Evolutionary conservation across 1,139 yeast species (phyloP).

Genomic region (Geotrichum macrosporum): DNA sequence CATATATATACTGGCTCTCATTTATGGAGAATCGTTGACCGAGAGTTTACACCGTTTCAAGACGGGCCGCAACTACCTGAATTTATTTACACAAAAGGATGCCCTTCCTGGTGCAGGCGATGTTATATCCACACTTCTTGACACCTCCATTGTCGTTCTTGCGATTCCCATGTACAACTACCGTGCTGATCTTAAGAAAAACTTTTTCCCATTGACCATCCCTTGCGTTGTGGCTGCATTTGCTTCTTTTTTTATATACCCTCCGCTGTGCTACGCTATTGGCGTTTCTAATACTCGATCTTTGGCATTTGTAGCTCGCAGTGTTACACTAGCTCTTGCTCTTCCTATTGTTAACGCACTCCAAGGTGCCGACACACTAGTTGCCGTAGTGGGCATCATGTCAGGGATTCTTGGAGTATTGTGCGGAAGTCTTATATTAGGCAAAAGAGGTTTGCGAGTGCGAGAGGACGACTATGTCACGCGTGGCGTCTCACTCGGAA

Average conservation of each 20-base stretch:
- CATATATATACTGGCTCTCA: slow-evolving; percentile 53
- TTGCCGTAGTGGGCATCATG: slow-evolving; percentile 75
- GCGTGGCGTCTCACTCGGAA: slow-evolving; percentile 69
- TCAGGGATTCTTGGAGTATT: slow-evolving; percentile 76
- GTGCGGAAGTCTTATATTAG: slow-evolving; percentile 53
- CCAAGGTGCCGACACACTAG: slow-evolving; percentile 64
- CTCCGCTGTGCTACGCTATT: slow-evolving; percentile 58
- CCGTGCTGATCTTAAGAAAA: slow-evolving; percentile 56
- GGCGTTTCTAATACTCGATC: slow-evolving; percentile 60
- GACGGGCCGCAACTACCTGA: slow-evolving; percentile 63
- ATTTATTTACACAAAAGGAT: slow-evolving; percentile 47
- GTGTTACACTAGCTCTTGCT: slow-evolving; percentile 78
- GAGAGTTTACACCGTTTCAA: slow-evolving; percentile 48
- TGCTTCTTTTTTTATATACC: slow-evolving; percentile 62
- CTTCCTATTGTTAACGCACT: slow-evolving; percentile 63
- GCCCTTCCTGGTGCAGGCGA: slow-evolving; percentile 81
- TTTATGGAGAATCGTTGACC: slow-evolving; percentile 39
- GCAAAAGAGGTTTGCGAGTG: slow-evolving; percentile 44
- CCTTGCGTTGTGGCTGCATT: slow-evolving; percentile 57
- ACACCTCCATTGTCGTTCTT: slow-evolving; percentile 67
- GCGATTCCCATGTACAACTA: slow-evolving; percentile 77
- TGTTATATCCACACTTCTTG: slow-evolving; percentile 64
- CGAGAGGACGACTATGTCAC: slow-evolving; percentile 65
- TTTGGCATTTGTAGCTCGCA: slow-evolving; percentile 72
- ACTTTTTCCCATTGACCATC: slow-evolving; percentile 55